Conservation (phyloP, 2,329 filamentous ascomycete genomes). For the Aspergillus ibericus region DNA sequence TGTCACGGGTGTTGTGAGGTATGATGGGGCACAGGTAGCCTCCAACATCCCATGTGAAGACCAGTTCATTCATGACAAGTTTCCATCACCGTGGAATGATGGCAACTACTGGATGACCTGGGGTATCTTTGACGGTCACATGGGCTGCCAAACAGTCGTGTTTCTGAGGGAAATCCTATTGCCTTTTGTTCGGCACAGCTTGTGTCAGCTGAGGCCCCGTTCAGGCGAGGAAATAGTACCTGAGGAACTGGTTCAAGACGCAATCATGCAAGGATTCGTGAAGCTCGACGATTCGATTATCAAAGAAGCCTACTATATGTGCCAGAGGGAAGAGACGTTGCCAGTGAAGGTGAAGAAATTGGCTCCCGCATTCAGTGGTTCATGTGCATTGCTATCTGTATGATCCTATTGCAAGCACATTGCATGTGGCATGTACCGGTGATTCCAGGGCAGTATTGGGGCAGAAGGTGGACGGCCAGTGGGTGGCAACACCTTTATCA, state of each 20-base stretch:
- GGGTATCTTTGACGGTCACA: constrained; percentile 46
- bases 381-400: constrained; percentile 66
- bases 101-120: constrained; percentile 34
- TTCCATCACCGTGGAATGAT: constrained; percentile 24
- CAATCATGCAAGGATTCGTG: constrained; percentile 24
- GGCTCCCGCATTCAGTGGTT: constrained; percentile 50
- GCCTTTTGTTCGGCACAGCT: constrained; percentile 20
- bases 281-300: constrained; percentile 28
- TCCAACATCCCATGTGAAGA: constrained; percentile 41
- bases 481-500: constrained; percentile 57
- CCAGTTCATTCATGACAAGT: constrained; percentile 25
- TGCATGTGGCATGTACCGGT: constrained; percentile 66
- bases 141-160: constrained; percentile 27
- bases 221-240: neutral
- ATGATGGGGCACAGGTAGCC: constrained; percentile 31
- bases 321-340: constrained; percentile 19
- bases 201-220: constrained; percentile 13
- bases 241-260: constrained; percentile 20
- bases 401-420: constrained; percentile 53
- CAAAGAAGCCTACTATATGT: constrained; percentile 18
- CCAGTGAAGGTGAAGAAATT: constrained; percentile 25
- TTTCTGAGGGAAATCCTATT: constrained; percentile 25
- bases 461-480: constrained; percentile 41
- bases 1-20: constrained; percentile 23
- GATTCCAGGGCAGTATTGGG: constrained; percentile 68